phyloP scores from a whole-genome alignment of 441 rosid species.

The Corymbia calophylla region DNA sequence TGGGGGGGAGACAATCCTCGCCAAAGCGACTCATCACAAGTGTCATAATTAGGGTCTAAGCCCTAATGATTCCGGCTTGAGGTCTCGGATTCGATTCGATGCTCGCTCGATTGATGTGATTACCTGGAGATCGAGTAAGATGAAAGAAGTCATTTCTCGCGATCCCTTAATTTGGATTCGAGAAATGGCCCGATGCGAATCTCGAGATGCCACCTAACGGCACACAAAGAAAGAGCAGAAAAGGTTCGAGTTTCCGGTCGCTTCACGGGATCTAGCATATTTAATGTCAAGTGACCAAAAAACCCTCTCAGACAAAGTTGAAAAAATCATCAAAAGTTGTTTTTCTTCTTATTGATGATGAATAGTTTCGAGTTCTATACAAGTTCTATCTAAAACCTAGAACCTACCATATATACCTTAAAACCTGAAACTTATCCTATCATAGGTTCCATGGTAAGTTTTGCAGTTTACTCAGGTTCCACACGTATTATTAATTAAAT shows the following conservation, averaged over 20 bases:
- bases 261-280: neutral
- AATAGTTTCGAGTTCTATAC: too few relatives aligned
- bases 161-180: neutral
- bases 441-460: too few relatives aligned
- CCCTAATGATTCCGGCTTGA: neutral
- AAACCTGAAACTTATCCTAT: too few relatives aligned
- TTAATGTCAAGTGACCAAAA: neutral
- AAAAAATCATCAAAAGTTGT: neutral
- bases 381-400: too few relatives aligned
- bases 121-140: neutral
- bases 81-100: neutral
- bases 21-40: neutral
- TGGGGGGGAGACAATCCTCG: neutral
- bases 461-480: too few relatives aligned
- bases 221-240: too few relatives aligned
- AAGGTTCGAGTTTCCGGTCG: neutral
- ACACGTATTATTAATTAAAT: too few relatives aligned
- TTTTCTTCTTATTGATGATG: too few relatives aligned
- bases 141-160: neutral
- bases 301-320: accelerated
- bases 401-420: too few relatives aligned
- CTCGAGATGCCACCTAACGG: accelerated
- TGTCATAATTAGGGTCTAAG: neutral
- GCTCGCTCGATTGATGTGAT: neutral
- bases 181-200: neutral